Conservation (phyloP, 805 yeast genomes). For the Kluyveromyces starmeri region DNA sequence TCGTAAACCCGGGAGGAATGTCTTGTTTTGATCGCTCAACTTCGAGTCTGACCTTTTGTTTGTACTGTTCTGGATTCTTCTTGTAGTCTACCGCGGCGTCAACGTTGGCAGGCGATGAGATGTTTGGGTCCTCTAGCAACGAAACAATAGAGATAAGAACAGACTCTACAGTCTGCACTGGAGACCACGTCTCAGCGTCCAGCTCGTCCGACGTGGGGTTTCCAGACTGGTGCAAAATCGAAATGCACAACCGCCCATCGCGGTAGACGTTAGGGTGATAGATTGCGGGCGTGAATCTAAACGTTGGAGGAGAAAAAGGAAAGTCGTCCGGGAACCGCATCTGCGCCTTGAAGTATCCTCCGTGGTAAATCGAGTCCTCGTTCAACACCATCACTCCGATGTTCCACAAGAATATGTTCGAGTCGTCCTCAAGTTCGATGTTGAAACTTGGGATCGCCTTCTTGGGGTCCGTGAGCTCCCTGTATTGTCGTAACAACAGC, state of each 20-base stretch:
- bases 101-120: slow-evolving; percentile 88
- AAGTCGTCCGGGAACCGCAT: slow-evolving; percentile 88
- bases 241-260: slow-evolving; percentile 88
- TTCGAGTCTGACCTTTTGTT: slow-evolving; percentile 65
- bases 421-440: slow-evolving; percentile 55
- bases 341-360: slow-evolving; percentile 90
- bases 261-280: slow-evolving; percentile 93
- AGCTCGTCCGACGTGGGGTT: slow-evolving; percentile 87
- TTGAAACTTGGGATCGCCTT: slow-evolving; percentile 68
- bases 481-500: slow-evolving; percentile 82
- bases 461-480: slow-evolving; percentile 88
- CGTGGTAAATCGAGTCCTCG: slow-evolving; percentile 84
- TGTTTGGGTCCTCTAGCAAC: slow-evolving; percentile 87
- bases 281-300: slow-evolving; percentile 85
- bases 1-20: slow-evolving; percentile 76
- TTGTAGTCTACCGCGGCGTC: slow-evolving; percentile 92
- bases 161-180: slow-evolving; percentile 85
- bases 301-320: slow-evolving; percentile 89
- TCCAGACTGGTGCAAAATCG: slow-evolving; percentile 86
- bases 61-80: slow-evolving; percentile 68
- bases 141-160: slow-evolving; percentile 87
- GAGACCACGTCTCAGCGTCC: slow-evolving; percentile 90
- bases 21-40: slow-evolving; percentile 77
- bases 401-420: slow-evolving; percentile 60
- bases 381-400: slow-evolving; percentile 88